Conservation (phyloP, 208 protist species). For the Leishmania aethiopica region DNA sequence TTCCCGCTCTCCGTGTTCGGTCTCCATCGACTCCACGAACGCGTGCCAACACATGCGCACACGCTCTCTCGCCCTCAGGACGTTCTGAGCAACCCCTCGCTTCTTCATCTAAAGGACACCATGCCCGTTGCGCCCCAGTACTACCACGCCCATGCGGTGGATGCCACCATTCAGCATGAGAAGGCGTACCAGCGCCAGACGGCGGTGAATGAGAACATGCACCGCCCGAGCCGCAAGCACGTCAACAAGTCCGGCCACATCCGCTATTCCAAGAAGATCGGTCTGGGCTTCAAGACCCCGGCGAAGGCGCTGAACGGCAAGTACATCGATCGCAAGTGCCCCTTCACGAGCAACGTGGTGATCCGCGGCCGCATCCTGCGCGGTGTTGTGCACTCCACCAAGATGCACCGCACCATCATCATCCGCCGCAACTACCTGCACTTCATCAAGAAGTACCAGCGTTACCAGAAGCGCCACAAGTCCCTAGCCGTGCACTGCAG, state of each 20-base stretch:
- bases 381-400: conserved; percentile 97
- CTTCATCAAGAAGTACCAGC: conserved; percentile 99
- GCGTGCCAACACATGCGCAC: not conserved
- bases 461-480: conserved; percentile 99
- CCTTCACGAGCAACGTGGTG: conserved; percentile 99
- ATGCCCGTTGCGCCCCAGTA: conserved; percentile 65
- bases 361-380: conserved; percentile 99
- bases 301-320: conserved; percentile 97
- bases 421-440: conserved; percentile 99
- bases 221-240: conserved; percentile 61
- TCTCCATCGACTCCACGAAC: not conserved
- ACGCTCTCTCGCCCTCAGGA: not conserved
- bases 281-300: conserved; percentile 99
- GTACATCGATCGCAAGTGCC: conserved; percentile 99
- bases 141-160: conserved; percentile 69
- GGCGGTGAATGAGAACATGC: conserved; percentile 91
- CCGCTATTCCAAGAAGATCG: conserved; percentile 93
- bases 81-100: conserved; percentile 7
- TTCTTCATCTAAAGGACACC: not conserved
- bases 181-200: conserved; percentile 94
- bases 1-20: not conserved
- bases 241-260: conserved; percentile 80
- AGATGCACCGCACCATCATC: conserved; percentile 99
- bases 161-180: conserved; percentile 90
- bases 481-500: conserved; percentile 99